Conservation (phyloP, 768 basidiomycete species). For the Auricularia sp. region DNA sequence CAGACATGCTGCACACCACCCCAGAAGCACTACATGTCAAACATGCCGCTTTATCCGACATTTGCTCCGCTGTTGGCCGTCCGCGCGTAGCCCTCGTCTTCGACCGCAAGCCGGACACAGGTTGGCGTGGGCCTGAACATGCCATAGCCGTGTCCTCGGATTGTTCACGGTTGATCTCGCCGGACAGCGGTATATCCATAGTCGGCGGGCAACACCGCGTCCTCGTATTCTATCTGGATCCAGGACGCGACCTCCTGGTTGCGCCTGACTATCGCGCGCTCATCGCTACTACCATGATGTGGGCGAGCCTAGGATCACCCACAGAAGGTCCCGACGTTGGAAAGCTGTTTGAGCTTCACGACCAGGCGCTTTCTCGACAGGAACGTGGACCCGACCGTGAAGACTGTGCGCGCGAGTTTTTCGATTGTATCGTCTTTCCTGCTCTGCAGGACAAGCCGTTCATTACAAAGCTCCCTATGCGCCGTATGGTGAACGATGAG, state of each 20-base stretch:
- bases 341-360: background rate
- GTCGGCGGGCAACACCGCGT: background rate
- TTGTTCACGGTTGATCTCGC: too few species aligned
- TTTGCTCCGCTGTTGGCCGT: background rate
- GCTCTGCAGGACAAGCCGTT: background rate
- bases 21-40: background rate
- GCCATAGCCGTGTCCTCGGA: background rate
- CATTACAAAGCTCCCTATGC: background rate
- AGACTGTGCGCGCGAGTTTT: background rate
- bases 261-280: background rate
- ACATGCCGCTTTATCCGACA: background rate
- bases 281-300: background rate
- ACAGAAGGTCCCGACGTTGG: background rate
- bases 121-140: background rate
- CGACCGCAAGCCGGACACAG: background rate
- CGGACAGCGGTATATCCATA: background rate
- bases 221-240: background rate
- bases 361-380: background rate
- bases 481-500: background rate
- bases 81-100: background rate
- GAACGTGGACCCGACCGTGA: background rate
- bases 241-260: background rate
- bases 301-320: background rate
- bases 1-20: background rate
- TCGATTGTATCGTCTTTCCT: background rate